These are phyloP conservation scores for Orbilia brochopaga DNA, from an alignment of 2,329 filamentous ascomycete species.

Conservation along the genomic window DNA sequence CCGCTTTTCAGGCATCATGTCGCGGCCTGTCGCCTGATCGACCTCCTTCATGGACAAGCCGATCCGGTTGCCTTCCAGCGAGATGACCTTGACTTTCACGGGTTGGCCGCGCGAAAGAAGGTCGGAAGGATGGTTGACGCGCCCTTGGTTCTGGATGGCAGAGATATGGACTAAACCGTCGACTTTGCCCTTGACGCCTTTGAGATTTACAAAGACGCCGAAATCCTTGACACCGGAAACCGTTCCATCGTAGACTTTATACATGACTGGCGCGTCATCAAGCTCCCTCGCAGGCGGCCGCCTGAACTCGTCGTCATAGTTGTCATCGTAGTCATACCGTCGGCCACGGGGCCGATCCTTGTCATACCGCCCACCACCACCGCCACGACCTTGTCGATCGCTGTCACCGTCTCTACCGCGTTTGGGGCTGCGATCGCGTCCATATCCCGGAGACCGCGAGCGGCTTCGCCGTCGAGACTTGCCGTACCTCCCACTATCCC, in stretches of 20 bases:
- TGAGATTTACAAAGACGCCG: constrained; percentile 91
- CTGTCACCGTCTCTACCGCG: constrained; percentile 27
- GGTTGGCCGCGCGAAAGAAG: constrained; percentile 78
- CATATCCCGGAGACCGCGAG: constrained; percentile 28
- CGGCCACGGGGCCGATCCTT: constrained; percentile 53
- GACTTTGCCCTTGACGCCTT: constrained; percentile 82
- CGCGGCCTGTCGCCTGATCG: constrained; percentile 84
- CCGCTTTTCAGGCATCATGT: constrained; percentile 76
- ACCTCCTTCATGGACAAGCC: constrained; percentile 97
- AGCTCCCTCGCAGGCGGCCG: constrained; percentile 73
- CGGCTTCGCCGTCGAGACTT: constrained; percentile 40
- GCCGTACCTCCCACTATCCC: constrained; percentile 28
- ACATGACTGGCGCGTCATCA: constrained; percentile 78
- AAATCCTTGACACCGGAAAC: constrained; percentile 95
- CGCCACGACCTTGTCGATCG: constrained; percentile 23
- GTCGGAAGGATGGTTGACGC: constrained; percentile 91
- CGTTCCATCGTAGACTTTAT: constrained; percentile 87
- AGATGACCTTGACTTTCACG: constrained; percentile 91
- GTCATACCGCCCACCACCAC: constrained; percentile 25
- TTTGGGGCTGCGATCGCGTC: constrained; percentile 39
- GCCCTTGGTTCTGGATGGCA: constrained; percentile 79
- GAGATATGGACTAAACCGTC: constrained; percentile 95
- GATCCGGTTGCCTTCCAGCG: constrained; percentile 79
- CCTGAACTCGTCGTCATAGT: constrained; percentile 69
- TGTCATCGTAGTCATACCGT: constrained; percentile 59